These are phyloP conservation scores for Pogostemon cablin DNA, from an alignment of 257 asterid genomes.

Conservation along the genomic window DNA sequence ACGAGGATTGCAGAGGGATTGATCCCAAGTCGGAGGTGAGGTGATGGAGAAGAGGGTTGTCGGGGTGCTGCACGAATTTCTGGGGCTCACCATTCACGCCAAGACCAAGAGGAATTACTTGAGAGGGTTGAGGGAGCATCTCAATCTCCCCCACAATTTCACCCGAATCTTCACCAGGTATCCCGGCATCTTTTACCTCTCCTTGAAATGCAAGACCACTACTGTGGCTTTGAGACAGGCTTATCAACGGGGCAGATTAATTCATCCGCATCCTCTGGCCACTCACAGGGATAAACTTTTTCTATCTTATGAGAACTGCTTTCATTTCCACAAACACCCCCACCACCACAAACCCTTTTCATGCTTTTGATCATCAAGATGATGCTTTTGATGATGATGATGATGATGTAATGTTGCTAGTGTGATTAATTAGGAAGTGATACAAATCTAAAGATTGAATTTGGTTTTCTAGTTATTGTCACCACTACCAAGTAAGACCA, in stretches of 20 bases:
- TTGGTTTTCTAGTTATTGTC: too few relatives aligned
- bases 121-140: conserved; percentile 81
- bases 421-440: too few relatives aligned
- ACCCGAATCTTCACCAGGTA: conserved; percentile 89
- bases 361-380: too few relatives aligned
- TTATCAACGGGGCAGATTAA: conserved; percentile 71
- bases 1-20: conserved; percentile 77
- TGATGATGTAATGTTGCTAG: too few relatives aligned
- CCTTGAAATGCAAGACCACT: conserved; percentile 89
- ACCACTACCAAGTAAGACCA: too few relatives aligned
- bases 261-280: conserved; percentile 68
- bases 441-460: too few relatives aligned
- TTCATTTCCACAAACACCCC: conserved; percentile 38
- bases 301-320: conserved; percentile 90
- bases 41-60: conserved; percentile 97
- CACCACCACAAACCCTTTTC: too few relatives aligned
- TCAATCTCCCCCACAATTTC: conserved; percentile 85
- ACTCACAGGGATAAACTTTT: conserved; percentile 71
- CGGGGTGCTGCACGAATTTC: conserved; percentile 84
- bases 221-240: conserved; percentile 88
- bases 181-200: conserved; percentile 90
- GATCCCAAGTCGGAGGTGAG: conserved; percentile 88
- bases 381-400: too few relatives aligned
- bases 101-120: conserved; percentile 90
- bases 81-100: conserved; percentile 76